phyloP scores from a whole-genome alignment of 345 rosid genomes.

The Crucihimalaya himalaica region DNA sequence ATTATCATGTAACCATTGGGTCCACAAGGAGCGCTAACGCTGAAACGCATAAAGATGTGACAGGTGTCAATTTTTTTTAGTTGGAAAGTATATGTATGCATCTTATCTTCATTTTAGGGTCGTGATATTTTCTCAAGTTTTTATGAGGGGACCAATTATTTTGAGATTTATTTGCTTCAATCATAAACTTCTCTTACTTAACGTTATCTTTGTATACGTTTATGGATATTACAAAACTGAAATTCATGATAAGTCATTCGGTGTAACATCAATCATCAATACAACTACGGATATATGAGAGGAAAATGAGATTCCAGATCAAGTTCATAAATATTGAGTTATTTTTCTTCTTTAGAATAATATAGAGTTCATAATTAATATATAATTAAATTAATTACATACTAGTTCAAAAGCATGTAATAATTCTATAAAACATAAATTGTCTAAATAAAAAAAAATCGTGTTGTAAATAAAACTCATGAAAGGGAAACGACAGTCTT shows the following conservation, averaged over 20 bases:
- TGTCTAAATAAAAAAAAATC: too few species aligned
- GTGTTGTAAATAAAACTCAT: background rate
- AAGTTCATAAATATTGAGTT: background rate
- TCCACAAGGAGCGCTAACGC: background rate
- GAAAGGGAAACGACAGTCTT: background rate
- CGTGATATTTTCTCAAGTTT: background rate
- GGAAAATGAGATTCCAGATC: background rate
- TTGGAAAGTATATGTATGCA: conserved; percentile 1
- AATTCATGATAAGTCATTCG: conserved; percentile 10
- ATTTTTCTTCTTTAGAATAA: too few species aligned
- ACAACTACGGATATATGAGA: too few species aligned
- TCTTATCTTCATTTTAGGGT: conserved; percentile 42
- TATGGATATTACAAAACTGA: conserved; percentile 19
- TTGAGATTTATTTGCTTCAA: conserved; percentile 27
- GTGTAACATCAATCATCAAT: background rate
- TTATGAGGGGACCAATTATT: conserved; percentile 5
- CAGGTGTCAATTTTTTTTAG: conserved; percentile 3
- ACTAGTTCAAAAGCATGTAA: background rate
- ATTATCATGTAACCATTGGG: background rate
- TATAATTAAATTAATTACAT: too few species aligned
- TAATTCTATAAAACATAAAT: background rate
- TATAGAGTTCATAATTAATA: too few species aligned
- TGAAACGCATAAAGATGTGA: background rate
- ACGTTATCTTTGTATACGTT: background rate
- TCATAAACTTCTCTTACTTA: background rate